These are phyloP conservation scores for Umbelopsis vinacea DNA, from an alignment of 192 early-diverging fungal genomes.

Conservation along the genomic window DNA sequence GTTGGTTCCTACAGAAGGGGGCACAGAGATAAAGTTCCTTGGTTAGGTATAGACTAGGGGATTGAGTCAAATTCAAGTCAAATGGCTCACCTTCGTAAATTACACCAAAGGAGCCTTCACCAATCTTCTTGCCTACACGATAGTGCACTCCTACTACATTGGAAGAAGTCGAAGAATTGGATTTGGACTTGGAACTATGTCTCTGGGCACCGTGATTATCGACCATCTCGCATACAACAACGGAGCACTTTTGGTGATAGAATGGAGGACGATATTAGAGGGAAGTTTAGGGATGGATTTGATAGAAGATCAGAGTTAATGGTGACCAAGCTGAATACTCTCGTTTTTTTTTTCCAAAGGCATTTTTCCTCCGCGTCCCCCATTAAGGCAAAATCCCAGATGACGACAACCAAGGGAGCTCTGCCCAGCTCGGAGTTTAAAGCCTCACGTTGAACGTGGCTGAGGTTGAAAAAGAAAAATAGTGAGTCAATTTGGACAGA, in stretches of 20 bases:
- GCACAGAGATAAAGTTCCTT: background rate
- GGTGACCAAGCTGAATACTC: background rate
- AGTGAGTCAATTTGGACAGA: background rate
- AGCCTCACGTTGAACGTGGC: background rate
- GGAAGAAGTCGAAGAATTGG: slow-evolving; percentile 19
- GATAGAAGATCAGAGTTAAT: background rate
- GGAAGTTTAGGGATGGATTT: background rate
- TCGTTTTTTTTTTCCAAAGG: slow-evolving; percentile 11
- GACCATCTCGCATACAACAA: slow-evolving; percentile 21
- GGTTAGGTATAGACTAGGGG: background rate
- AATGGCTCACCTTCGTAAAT: slow-evolving; percentile 51
- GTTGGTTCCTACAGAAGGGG: slow-evolving; percentile 66
- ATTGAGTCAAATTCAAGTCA: background rate
- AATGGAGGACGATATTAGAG: background rate
- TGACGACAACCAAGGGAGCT: background rate
- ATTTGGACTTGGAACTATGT: slow-evolving; percentile 15
- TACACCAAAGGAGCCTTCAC: slow-evolving; percentile 58
- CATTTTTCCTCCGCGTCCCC: slow-evolving; percentile 19
- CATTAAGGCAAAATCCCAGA: background rate
- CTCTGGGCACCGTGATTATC: slow-evolving; percentile 11
- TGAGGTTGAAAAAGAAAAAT: background rate
- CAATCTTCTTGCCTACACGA: slow-evolving; percentile 54
- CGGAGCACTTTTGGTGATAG: background rate
- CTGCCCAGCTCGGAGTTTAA: background rate
- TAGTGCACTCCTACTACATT: slow-evolving; percentile 56